These are phyloP conservation scores for Trifolium pratense DNA, from an alignment of 306 rosid genomes.

Conservation along the genomic window DNA sequence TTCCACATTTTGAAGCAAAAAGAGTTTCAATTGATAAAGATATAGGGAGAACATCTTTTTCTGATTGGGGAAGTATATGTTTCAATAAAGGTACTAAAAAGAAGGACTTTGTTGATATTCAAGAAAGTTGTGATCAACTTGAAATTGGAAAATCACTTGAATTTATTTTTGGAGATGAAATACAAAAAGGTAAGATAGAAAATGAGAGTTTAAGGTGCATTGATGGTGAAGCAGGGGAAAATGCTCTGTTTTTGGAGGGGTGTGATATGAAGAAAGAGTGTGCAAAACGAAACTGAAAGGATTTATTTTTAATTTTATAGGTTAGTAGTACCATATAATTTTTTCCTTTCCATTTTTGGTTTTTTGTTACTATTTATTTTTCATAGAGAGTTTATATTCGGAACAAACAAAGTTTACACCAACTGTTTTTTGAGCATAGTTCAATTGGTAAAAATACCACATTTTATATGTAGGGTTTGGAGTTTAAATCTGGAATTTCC, in stretches of 20 bases:
- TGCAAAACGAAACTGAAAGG: slow-evolving; percentile 28
- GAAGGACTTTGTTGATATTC: slow-evolving; percentile 46
- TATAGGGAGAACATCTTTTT: slow-evolving; percentile 65
- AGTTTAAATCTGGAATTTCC: no score
- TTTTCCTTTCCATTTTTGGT: slow-evolving; percentile 16
- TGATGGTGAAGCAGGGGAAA: slow-evolving; percentile 21
- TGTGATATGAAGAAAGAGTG: slow-evolving; percentile 44
- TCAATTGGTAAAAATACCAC: no score
- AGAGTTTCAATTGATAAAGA: slow-evolving; percentile 72
- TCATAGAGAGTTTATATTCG: not conserved
- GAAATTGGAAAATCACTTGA: slow-evolving; percentile 50
- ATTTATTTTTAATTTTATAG: slow-evolving; percentile 18
- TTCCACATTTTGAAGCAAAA: slow-evolving; percentile 48
- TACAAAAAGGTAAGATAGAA: slow-evolving; percentile 49
- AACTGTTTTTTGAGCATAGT: no score
- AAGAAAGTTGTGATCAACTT: slow-evolving; percentile 49
- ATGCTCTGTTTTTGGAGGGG: slow-evolving; percentile 32
- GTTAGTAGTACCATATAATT: slow-evolving; percentile 12
- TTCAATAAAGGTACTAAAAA: slow-evolving; percentile 61
- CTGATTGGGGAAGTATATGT: slow-evolving; percentile 94
- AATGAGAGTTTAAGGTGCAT: slow-evolving; percentile 39
- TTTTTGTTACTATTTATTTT: not conserved
- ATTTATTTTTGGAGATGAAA: slow-evolving; percentile 44
- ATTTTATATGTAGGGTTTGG: no score
- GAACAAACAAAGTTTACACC: not conserved